Conservation (phyloP, 257 asterid genomes). For the Coffea canephora region DNA sequence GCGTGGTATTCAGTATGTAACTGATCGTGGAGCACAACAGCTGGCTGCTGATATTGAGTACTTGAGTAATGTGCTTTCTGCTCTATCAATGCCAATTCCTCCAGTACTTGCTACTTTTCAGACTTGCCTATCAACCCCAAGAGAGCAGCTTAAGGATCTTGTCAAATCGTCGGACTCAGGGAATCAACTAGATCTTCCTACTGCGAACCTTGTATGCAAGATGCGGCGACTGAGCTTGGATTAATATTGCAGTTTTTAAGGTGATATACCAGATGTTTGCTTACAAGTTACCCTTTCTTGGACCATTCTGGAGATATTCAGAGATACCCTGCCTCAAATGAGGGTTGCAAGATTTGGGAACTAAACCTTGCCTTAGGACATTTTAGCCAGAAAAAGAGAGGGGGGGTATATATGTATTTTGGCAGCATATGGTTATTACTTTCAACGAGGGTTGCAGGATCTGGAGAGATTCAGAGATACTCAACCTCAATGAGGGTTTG, state of each 20-base stretch:
- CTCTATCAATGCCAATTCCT: constrained; percentile 88
- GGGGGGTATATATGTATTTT: no score
- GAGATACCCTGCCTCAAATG: background rate
- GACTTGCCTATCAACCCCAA: constrained; percentile 73
- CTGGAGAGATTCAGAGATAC: background rate
- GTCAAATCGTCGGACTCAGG: constrained; percentile 67
- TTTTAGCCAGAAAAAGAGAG: no score
- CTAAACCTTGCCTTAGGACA: background rate
- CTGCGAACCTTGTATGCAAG: constrained; percentile 87
- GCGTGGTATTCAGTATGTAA: constrained; percentile 82
- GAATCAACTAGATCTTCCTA: constrained; percentile 73
- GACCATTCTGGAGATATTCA: background rate
- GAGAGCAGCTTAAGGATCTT: constrained; percentile 76
- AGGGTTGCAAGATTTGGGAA: background rate
- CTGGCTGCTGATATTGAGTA: constrained; percentile 89
- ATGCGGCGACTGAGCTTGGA: constrained; percentile 81
- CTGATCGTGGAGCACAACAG: constrained; percentile 95
- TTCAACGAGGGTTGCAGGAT: no score
- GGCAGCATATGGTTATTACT: no score
- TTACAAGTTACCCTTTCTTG: background rate
- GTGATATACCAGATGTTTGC: background rate
- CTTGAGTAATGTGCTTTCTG: constrained; percentile 88
- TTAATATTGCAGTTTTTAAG: constrained; percentile 9
- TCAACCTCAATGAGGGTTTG: background rate
- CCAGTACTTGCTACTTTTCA: constrained; percentile 79